These are phyloP conservation scores for Vitis hybrid DNA, from an alignment of 177 flowering plant genomes.

Conservation along the genomic window DNA sequence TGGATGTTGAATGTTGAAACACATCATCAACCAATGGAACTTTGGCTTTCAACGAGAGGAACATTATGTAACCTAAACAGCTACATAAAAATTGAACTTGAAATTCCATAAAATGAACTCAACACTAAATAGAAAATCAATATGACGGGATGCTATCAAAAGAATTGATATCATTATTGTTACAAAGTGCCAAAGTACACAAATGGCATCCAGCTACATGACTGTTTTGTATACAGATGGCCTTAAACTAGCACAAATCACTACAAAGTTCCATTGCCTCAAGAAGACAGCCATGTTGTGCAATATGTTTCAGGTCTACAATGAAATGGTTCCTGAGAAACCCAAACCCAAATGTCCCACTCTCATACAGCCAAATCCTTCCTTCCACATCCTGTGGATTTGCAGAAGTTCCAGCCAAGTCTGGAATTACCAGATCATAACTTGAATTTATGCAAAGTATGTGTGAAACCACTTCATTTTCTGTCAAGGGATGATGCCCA, in stretches of 20 bases:
- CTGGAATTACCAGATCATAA: conserved; percentile 63
- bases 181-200: conserved; percentile 1
- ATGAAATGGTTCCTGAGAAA: conserved; percentile 65
- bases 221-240: conserved; percentile 7
- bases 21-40: too few species aligned
- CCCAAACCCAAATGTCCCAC: conserved; percentile 90
- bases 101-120: background rate
- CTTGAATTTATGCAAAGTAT: conserved; percentile 69
- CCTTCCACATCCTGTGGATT: conserved; percentile 61
- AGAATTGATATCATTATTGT: background rate
- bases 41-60: too few species aligned
- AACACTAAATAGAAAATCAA: background rate
- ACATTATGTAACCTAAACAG: too few species aligned
- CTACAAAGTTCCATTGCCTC: conserved; percentile 36
- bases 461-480: conserved; percentile 45
- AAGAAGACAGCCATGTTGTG: conserved; percentile 47
- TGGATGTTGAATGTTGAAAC: too few species aligned
- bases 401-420: conserved; percentile 34
- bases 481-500: conserved; percentile 14
- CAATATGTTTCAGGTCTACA: conserved; percentile 70
- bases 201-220: conserved; percentile 11
- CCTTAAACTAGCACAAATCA: conserved; percentile 16
- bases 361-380: conserved; percentile 79
- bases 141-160: background rate
- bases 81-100: background rate